Base-by-base conservation (phyloP, 192 early-diverging fungal species). In the Backusella macrospora region DNA sequence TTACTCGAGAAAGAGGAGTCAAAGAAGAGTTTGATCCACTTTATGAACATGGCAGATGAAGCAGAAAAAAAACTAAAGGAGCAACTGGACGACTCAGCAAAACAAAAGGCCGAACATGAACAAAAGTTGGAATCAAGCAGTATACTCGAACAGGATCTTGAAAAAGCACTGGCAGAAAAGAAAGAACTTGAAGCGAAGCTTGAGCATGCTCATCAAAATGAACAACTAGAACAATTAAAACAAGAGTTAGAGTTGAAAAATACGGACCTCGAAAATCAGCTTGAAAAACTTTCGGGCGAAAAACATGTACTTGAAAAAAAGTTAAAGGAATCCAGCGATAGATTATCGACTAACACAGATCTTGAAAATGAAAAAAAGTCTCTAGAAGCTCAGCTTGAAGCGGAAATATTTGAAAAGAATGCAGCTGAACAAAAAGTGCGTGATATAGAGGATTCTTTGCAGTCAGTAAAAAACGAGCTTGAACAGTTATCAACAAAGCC, bases 1-100 rank as follows among this genome's bases (percentile, higher is more conserved):
- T 43, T 70, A 26, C n/a, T 78, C 14, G 74, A 82, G 62, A 72
- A 78, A 38, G 68, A 74, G 38, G 76, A 76, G 64, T 66, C 74
- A 15, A 72, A 76, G 29, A 73, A 82, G 34, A 76, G 68, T 42
- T 67, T 78, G 5, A 59, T 77, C 38, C 65, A 43, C 3, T 73
- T 76, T 44, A 72, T 76, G 29, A 74, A 70, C 43, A 70, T 73
- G 48, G 66, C 73, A 2, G 81, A 78, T 49, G 81, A 85, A 16
- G 68, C 73, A 55, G 66, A 74, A 40, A 62, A 71, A 6, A 44
- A 63, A 43, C 12, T 73, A 6, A 46, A 48, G 13, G 37, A 74
- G 46, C 78, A 76, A 13, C 12, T 81, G 21, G 70, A 71, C 12
- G 63, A 6, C 10, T 34, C 74, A 4, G 66, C 62, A 38, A 65